phyloP scores from a whole-genome alignment of 371 early-diverging fungal species.

The Mortierella sp. region DNA sequence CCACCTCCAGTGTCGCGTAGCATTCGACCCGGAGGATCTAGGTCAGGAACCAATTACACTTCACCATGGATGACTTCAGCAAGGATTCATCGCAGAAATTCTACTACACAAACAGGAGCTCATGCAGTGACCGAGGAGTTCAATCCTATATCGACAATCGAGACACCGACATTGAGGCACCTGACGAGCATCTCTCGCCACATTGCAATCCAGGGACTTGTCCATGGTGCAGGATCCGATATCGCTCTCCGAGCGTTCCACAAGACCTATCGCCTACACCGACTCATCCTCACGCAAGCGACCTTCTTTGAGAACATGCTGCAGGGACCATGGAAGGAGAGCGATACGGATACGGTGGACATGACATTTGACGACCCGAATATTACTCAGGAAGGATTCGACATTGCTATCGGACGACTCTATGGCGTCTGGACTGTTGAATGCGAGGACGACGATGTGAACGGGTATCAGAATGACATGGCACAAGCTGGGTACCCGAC shows the following conservation, averaged over 20 bases:
- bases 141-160: neutral
- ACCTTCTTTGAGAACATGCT: constrained; percentile 67
- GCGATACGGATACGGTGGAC: constrained; percentile 44
- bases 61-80: too few species aligned
- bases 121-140: neutral
- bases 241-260: constrained; percentile 64
- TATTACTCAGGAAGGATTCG: constrained; percentile 44
- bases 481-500: too few species aligned
- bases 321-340: constrained; percentile 68
- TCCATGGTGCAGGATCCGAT: constrained; percentile 70
- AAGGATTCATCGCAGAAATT: too few species aligned
- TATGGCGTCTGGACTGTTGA: constrained; percentile 42
- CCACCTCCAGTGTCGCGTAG: too few species aligned
- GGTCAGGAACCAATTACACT: too few species aligned
- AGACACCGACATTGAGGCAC: constrained; percentile 41
- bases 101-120: neutral
- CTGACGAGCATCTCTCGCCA: constrained; percentile 63
- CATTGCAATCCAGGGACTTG: constrained; percentile 65
- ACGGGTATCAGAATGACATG: neutral
- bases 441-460: neutral
- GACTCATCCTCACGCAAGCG: constrained; percentile 69
- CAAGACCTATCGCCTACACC: constrained; percentile 67
- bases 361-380: constrained; percentile 52
- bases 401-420: constrained; percentile 31
- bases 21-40: too few species aligned